Base-by-base conservation (phyloP, 192 early-diverging fungal species). In the Backusella psychrophila region DNA sequence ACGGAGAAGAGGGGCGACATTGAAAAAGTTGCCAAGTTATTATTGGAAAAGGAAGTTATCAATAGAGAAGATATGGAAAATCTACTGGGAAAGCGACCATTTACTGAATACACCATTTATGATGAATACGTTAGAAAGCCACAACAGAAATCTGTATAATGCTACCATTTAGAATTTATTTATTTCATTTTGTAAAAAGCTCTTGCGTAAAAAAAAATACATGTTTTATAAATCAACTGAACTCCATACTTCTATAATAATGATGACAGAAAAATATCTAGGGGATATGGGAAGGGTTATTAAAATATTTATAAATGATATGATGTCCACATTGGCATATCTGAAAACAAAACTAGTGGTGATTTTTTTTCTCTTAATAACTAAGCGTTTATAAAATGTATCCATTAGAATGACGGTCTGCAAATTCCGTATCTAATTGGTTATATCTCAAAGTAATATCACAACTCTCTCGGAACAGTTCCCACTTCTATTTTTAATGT, bases 21-120 rank as follows among this genome's bases (percentile, higher is more conserved):
- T 34, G 94, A 97, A 81, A 95, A 96, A 85, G 93, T 99, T 2
- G 98, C 98, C 1, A 80, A 91, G 76, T 81, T 94, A 76, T 83
- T 99, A 84, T 84, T 99, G 78, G 92, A 97, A 85, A 98, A 97
- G 89, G 98, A 99, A 83, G 97, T 99, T 44, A 84, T 98, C 67
- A 93, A 93, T 34, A 90, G 96, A 39, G 97, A 98, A 69, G 98
- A 99, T 77, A 97, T 99, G 95, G 89, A 96, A 66, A 81, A 87
- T 23, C 75, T 98, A 66, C 80, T 99, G 53, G 98, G 98, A 49
- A 91, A 86, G 80, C 89, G 93, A 3, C 93, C 93, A 26, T 94
- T 94, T 84, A 81, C 81, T 75, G 92, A 94, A 49, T 91, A 89
- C 79, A 84, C 87, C 36, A 86, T 87, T 77, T 91, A 87, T 76